phyloP scores from a whole-genome alignment of 495 filamentous ascomycete species.

The Aspergillus kassunensis region DNA sequence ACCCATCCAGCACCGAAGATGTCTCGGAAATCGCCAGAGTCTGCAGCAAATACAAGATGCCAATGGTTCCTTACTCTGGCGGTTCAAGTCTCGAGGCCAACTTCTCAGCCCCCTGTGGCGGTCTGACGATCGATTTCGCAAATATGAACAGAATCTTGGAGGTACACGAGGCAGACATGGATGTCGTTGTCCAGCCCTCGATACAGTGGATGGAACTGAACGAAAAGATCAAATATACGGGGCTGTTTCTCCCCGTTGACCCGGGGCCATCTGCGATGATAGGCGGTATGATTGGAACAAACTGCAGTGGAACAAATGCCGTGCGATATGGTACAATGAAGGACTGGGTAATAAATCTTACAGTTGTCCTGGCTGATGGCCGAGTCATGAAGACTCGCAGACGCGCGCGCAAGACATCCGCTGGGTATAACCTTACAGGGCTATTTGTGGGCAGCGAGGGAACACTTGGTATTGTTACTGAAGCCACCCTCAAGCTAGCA shows the following conservation, averaged over 20 bases:
- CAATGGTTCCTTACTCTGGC: conserved; percentile 81
- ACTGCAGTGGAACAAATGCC: conserved; percentile 90
- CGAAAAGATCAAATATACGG: conserved; percentile 65
- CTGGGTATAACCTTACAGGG: conserved; percentile 82
- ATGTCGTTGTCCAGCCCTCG: conserved; percentile 84
- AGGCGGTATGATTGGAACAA: conserved; percentile 93
- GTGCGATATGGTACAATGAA: conserved; percentile 95
- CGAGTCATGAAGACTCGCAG: conserved; percentile 77
- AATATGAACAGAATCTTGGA: conserved; percentile 78
- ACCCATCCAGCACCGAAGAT: conserved; percentile 73
- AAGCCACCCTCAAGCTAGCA: conserved; percentile 79
- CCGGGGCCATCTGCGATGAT: conserved; percentile 73
- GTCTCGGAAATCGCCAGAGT: conserved; percentile 75
- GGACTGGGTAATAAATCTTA: conserved; percentile 89
- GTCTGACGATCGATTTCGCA: conserved; percentile 84
- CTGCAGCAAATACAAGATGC: conserved; percentile 78
- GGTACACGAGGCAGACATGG: conserved; percentile 83
- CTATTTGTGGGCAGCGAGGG: conserved; percentile 91
- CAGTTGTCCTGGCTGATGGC: conserved; percentile 89
- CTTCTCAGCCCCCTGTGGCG: conserved; percentile 80
- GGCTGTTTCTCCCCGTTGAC: conserved; percentile 87
- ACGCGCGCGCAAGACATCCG: conserved; percentile 66
- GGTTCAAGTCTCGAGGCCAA: conserved; percentile 86
- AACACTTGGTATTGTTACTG: conserved; percentile 84
- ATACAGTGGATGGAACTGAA: conserved; percentile 93